Evolutionary conservation across 2,329 filamentous ascomycete genomes (phyloP), one percentile per base, ranked within the genome.

Genomic region (Exophiala xenobiotica): DNA sequence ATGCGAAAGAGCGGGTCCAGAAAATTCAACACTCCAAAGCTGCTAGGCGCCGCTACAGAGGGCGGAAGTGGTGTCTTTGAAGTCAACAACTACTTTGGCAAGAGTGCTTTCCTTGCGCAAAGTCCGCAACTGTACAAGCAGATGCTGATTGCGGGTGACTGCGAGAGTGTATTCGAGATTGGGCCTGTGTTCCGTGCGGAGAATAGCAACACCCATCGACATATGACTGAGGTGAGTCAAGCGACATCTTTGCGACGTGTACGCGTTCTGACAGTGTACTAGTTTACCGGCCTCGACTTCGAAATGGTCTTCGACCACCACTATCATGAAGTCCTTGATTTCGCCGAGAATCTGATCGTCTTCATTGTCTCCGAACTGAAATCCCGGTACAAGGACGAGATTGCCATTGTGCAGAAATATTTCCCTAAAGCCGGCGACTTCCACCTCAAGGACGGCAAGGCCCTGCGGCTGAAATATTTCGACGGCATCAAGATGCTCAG

Each of bases 61-160:
- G 92, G 93, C 64, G 93, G 93, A 59, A 85, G 85, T 61, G 95
- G 92, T 67, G 92, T 97, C 33, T 97, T 99, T 70, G 80, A 86
- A 63, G 77, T 97, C 62, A 53, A 39, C 43, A 85, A 86, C 37
- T 97, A 97, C 74, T 97, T 97, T 69, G 88, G 87, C 61, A 82
- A 86, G 65, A 82, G 86, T 59, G 92, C 90, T 20, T 85, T 78
- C 65, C 73, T 86, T 33, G 81, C 82, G 2, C 82, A 86, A 63
- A 81, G 78, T 31, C 82, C 82, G 6, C 82, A 86, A 63, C 72
- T 86, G 57, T 81, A 83, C 72, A 86, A 86, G 73, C 82, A 86
- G 64, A 85, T 85, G 80, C 76, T 82, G 61, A 83, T 86, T 61
- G 79, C 82, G 3, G 78, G 79, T 57, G 78, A 82, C 53, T 82